Evolutionary conservation across 225 moss, liverwort and hornwort genomes (phyloP).

Genomic region (Rhytidiadelphus loreus): DNA sequence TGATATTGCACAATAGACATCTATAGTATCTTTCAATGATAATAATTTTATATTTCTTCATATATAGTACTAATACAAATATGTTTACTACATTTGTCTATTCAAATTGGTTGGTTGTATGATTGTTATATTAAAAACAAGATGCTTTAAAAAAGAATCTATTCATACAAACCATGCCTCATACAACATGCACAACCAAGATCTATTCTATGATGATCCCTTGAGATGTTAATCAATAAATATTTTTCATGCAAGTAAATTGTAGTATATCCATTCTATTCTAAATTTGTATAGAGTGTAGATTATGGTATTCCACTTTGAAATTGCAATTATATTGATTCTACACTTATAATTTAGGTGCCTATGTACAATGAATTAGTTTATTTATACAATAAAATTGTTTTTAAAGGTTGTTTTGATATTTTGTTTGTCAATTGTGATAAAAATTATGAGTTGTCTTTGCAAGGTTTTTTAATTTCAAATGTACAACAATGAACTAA

Average conservation of each 20-base stretch:
- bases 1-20: background rate
- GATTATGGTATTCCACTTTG: background rate
- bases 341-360: background rate
- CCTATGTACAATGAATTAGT: background rate
- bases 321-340: background rate
- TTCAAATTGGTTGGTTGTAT: background rate
- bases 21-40: background rate
- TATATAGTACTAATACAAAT: background rate
- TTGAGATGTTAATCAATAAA: background rate
- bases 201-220: background rate
- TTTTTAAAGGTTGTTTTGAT: rapidly evolving
- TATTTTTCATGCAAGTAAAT: background rate
- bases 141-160: background rate
- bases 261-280: background rate
- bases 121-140: background rate
- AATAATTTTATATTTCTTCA: background rate
- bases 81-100: background rate
- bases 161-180: background rate
- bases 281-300: background rate
- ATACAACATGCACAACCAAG: background rate
- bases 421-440: background rate
- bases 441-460: background rate
- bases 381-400: background rate
- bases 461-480: background rate
- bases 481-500: background rate